Conservation (phyloP, 1,139 yeast species). For the Diutina pseudorugosa region DNA sequence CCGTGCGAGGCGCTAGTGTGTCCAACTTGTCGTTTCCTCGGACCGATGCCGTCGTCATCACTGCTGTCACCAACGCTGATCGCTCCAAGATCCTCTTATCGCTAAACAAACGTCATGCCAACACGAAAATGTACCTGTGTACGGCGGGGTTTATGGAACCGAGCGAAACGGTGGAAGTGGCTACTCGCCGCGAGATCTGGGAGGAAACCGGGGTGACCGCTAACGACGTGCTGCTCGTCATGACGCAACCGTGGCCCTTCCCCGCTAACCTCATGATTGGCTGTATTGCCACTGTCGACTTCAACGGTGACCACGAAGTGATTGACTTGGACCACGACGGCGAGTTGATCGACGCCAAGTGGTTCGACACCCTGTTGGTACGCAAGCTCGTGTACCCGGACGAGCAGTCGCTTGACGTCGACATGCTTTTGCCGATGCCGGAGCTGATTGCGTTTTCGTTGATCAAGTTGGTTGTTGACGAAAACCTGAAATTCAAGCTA, state of each 20-base stretch:
- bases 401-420: slow-evolving; percentile 11
- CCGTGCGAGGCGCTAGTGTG: slow-evolving; percentile 41
- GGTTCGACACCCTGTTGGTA: slow-evolving; percentile 58
- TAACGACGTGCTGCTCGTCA: slow-evolving; percentile 42
- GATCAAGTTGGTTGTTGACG: slow-evolving; percentile 33
- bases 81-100: slow-evolving; percentile 61
- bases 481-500: neutral
- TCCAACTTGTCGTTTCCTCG: slow-evolving; percentile 73
- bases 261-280: slow-evolving; percentile 93
- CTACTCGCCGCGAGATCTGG: slow-evolving; percentile 83
- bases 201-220: slow-evolving; percentile 87
- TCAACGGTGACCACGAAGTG: slow-evolving; percentile 43
- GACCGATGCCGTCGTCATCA: slow-evolving; percentile 79
- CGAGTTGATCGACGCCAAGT: slow-evolving; percentile 72
- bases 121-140: slow-evolving; percentile 57
- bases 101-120: slow-evolving; percentile 41
- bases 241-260: slow-evolving; percentile 93
- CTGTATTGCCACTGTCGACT: slow-evolving; percentile 65
- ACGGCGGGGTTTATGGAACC: slow-evolving; percentile 96
- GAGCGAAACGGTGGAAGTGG: slow-evolving; percentile 81
- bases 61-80: slow-evolving; percentile 57
- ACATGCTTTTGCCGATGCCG: slow-evolving; percentile 27
- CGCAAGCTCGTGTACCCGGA: slow-evolving; percentile 30
- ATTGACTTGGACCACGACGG: slow-evolving; percentile 73
- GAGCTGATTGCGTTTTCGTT: slow-evolving; percentile 30